These are phyloP conservation scores for Globisporangium parvum DNA, from an alignment of 352 stramenopile species.

Conservation along the genomic window DNA sequence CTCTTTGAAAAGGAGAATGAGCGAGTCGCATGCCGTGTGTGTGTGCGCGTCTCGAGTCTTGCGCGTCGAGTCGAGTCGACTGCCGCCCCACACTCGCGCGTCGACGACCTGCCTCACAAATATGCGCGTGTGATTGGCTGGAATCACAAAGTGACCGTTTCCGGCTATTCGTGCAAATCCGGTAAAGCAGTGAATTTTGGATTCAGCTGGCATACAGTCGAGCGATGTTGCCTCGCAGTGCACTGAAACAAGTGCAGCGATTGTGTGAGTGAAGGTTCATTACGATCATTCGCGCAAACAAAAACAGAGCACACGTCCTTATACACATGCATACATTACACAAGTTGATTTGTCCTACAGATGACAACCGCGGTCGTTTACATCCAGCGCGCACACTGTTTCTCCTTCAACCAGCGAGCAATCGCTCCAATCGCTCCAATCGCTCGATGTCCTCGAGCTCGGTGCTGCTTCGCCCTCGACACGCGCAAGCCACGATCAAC, in stretches of 20 bases:
- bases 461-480: too few species aligned
- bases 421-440: too few species aligned
- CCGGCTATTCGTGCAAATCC: neutral
- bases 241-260: neutral
- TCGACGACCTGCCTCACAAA: neutral
- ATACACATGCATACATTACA: neutral
- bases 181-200: neutral
- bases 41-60: too few species aligned
- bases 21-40: too few species aligned
- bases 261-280: neutral
- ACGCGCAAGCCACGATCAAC: too few species aligned
- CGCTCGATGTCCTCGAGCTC: too few species aligned
- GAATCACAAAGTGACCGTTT: neutral
- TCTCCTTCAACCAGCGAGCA: too few species aligned
- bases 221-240: neutral
- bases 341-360: neutral
- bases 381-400: too few species aligned
- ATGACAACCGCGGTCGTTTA: too few species aligned
- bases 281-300: neutral
- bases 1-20: slow-evolving; percentile 1
- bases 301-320: neutral
- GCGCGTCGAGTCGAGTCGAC: neutral
- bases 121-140: neutral
- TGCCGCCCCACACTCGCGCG: neutral
- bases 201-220: neutral